These are phyloP conservation scores for Elongisporangium prolatum DNA, from an alignment of 352 stramenopile species.

Conservation along the genomic window DNA sequence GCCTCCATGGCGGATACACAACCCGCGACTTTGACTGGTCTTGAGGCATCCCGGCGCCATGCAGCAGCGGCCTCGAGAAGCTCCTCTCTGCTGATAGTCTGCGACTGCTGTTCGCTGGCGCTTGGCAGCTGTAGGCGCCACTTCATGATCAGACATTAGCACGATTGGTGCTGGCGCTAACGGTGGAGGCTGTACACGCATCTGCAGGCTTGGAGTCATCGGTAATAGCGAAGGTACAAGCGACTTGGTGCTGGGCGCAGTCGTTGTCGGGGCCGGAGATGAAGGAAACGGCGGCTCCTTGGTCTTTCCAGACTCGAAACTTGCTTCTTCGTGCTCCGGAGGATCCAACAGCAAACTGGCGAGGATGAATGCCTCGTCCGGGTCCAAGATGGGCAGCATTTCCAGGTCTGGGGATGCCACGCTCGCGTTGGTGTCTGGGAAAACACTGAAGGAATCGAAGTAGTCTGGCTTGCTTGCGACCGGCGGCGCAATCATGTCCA, in stretches of 20 bases:
- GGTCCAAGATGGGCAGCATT: not conserved
- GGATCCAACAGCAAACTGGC: not conserved
- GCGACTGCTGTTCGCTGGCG: not conserved
- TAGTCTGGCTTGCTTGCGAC: not conserved
- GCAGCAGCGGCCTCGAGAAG: not conserved
- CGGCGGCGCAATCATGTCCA: not conserved
- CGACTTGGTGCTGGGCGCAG: not conserved
- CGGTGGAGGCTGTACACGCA: not conserved
- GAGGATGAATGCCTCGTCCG: not conserved
- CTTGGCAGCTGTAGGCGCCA: not conserved
- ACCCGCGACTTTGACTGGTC: not conserved
- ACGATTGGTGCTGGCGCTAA: not conserved
- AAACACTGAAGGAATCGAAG: not conserved
- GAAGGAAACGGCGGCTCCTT: not conserved
- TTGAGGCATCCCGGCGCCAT: not conserved
- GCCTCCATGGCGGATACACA: not conserved
- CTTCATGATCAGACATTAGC: not conserved
- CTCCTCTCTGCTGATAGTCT: not conserved
- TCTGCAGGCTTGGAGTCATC: not conserved
- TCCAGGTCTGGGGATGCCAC: not conserved
- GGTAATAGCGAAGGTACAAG: not conserved
- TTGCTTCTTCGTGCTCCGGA: not conserved
- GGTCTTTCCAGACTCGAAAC: not conserved
- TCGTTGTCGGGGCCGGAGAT: not conserved
- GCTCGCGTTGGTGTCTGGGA: too few relatives aligned